A percentile compares a stretch with the other conserved stretches of the same genome.
These are phyloP conservation scores for Rhinocladiella mackenziei DNA, from an alignment of 2,329 filamentous ascomycete species.

Conservation along the genomic window DNA sequence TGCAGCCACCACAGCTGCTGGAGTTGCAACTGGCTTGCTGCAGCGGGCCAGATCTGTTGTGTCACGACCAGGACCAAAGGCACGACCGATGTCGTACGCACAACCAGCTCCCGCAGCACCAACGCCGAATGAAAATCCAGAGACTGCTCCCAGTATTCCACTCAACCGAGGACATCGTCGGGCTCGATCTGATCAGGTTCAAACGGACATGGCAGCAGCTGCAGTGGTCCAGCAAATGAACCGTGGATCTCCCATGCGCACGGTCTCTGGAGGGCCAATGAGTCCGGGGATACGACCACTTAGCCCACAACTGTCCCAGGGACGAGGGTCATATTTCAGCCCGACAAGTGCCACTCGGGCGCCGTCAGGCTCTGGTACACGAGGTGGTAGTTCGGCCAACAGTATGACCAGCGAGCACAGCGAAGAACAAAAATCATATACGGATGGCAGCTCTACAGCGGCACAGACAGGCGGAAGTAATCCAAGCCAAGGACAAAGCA, in stretches of 20 bases:
- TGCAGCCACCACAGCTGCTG: conserved; percentile 54
- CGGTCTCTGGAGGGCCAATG: conserved; percentile 51
- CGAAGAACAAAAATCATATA: conserved; percentile 42
- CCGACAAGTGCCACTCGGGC: conserved; percentile 34
- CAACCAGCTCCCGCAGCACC: conserved; percentile 36
- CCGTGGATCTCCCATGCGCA: conserved; percentile 55
- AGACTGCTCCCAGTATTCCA: conserved; percentile 48
- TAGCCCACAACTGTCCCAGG: conserved; percentile 42
- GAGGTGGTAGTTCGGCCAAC: conserved; percentile 64
- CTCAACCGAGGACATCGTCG: conserved; percentile 45
- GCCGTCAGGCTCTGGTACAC: conserved; percentile 37
- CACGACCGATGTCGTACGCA: conserved; percentile 40
- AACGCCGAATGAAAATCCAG: conserved; percentile 44
- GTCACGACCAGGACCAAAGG: conserved; percentile 32
- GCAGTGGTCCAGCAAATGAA: conserved; percentile 87
- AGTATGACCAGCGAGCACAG: conserved; percentile 49
- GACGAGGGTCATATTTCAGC: conserved; percentile 59
- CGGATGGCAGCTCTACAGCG: conserved; percentile 47
- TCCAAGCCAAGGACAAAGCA: conserved; percentile 54
- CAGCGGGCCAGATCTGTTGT: conserved; percentile 60
- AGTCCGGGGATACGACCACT: conserved; percentile 52
- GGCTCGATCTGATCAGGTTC: conserved; percentile 47
- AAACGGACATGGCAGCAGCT: conserved; percentile 49
- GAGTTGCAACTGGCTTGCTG: conserved; percentile 50
- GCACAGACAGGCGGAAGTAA: conserved; percentile 28